phyloP scores from a whole-genome alignment of 2,329 filamentous ascomycete species.

The Diaporthe nobilis region DNA sequence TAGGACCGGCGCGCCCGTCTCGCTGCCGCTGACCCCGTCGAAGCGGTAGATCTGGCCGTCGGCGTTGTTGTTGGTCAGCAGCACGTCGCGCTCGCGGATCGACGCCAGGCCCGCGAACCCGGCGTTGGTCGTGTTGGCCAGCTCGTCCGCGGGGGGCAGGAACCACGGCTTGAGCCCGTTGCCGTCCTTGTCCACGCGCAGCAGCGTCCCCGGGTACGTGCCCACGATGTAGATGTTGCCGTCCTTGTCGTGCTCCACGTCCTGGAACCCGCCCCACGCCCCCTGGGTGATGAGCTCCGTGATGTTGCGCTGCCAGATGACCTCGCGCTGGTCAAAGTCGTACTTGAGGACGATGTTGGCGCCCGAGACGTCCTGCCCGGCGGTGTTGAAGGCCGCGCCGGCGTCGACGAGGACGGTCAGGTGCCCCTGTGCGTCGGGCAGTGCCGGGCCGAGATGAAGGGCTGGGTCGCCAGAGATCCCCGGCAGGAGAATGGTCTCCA shows the following conservation, averaged over 20 bases:
- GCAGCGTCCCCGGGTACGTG: conserved; percentile 54
- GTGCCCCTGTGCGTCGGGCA: conserved; percentile 50
- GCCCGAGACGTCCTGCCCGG: conserved; percentile 53
- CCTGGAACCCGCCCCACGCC: conserved; percentile 55
- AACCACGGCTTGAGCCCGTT: conserved; percentile 51
- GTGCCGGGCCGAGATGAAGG: conserved; percentile 54
- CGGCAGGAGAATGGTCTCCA: conserved; percentile 47
- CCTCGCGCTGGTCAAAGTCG: conserved; percentile 45
- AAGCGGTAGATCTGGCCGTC: conserved; percentile 54
- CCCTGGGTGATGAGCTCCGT: conserved; percentile 47
- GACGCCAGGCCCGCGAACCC: conserved; percentile 50
- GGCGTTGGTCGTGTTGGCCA: conserved; percentile 44
- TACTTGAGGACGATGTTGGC: conserved; percentile 56
- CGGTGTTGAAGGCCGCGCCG: conserved; percentile 52
- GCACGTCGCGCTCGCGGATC: conserved; percentile 43
- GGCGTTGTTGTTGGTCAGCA: conserved; percentile 51
- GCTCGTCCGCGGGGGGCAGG: conserved; percentile 46
- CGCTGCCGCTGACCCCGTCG: conserved; percentile 46
- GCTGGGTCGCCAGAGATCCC: conserved; percentile 49
- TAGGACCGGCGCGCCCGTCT: conserved; percentile 44
- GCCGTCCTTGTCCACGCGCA: conserved; percentile 51
- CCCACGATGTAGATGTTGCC: conserved; percentile 57
- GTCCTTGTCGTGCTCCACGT: conserved; percentile 53
- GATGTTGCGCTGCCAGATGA: conserved; percentile 53
- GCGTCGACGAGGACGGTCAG: conserved; percentile 54